Base-by-base conservation (phyloP, 1,284 basidiomycete genomes). In the Volvariella volvacea region DNA sequence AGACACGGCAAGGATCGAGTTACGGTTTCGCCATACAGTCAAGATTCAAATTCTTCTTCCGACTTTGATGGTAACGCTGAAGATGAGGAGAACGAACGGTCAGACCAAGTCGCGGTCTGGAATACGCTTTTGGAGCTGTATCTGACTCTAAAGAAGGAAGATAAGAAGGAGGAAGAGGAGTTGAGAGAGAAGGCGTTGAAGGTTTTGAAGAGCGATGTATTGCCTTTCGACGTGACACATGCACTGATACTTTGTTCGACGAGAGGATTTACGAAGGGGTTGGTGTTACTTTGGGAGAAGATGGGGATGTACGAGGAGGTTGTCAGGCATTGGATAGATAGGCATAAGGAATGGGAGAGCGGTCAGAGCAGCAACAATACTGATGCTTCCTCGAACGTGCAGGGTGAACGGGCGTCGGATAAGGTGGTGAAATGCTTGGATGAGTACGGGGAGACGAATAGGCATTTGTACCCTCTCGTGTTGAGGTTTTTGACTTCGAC, bases 251-350 rank as follows among this genome's bases (percentile, higher is more conserved):
- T 99, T 0, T 99, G 94, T 65, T 88, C 92, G 4, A 89, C 83
- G 36, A 75, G 78, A 28, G 72, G 70, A 2, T 97, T 92, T 59
- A 92, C 84, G 0, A 76, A 80, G 0, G 95, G 95, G 0, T 73
- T 96, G 8, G 85, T 98, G 0, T 67, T 89, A 7, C 70, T 99
- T 1, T 98, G 93, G 87, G 95, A 98, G 65, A 81, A 80, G 44
- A 73, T 93, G 69, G 92, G 88, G 2, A 94, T 98, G 93, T 91
- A 92, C 62, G 96, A 98, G 56, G 94, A 97, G 51, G 83, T 98
- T 31, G 58, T 99, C 21, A 78, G 92, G 16, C 93, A 90, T 67
- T 93, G 87, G 83, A 95, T 95, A 76, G 86, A 83, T 44, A 71
- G 71, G 49, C 72, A 81, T 53, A 71, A 68, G 22, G 67, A 67